Base-by-base conservation (phyloP, 768 basidiomycete genomes). In the Mycena olivaceomarginata region DNA sequence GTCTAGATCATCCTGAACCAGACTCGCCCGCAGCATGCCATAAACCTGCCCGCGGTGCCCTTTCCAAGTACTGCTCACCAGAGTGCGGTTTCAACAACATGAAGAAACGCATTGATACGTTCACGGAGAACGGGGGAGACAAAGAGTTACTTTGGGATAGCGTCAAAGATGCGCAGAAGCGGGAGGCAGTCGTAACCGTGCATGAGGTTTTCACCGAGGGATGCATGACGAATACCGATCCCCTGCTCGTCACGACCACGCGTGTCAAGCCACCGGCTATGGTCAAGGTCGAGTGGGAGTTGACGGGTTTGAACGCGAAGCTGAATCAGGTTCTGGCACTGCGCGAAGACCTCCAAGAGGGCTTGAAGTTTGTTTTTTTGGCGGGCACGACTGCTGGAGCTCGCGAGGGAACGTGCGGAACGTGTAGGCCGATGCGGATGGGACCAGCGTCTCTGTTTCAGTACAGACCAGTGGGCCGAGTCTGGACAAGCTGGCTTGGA, bases 21-120 rank as follows among this genome's bases (percentile, higher is more conserved):
- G 86, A 85, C 10, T 94, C 93, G 5, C 82, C 91, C 1, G 90
- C 91, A 73, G 92, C 93, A 2, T 98, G 97, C 81, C 94, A 94
- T 82, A 94, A 93, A 76, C 94, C 97, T 12, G 92, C 94, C 8
- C 94, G 95, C 16, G 94, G 95, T 31, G 91, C 91, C 2, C 94
- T 97, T 81, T 97, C 96, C 25, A 98, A 98, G 83, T 98, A 97
- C 83, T 98, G 97, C 84, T 97, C 96, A 15, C 94, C 96, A 68
- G 95, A 94, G 77, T 98, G 97, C 79, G 97, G 97, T 13, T 86
- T 95, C 76, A 91, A 91, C 78, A 94, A 91, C 84, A 93, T 95
- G 92, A 91, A 90, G 77, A 85, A 86, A 62, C 92, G 92, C 60
- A 92, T 95, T 64, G 88, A 92, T 31, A 87, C 86, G 51, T 95